Evolutionary conservation across 805 yeast species (phyloP), one percentile per base, ranked within the genome.

Genomic region (Saccharomycopsis olivae): DNA sequence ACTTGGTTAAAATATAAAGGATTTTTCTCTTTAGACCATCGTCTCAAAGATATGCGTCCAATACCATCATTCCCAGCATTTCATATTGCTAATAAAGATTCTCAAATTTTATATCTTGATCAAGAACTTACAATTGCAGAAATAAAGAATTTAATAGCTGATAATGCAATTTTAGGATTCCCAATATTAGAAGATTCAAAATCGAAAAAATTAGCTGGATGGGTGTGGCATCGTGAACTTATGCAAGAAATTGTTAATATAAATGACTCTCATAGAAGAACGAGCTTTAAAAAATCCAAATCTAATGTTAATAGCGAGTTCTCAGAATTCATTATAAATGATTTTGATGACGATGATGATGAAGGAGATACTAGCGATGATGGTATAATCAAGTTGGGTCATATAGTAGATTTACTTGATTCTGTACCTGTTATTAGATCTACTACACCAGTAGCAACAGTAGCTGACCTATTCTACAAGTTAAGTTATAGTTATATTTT

Each of bases 1-100:
- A 53, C 57, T 31, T 71, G 77, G 77, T 61, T 71, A 27, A 51
- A 57, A 17, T 57, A 59, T 29, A 57, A 59, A 6, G 10, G 11
- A 13, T 64, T 37, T 16, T 33, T 25, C 14, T 33, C 33, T 9
- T 17, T 43, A 5, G 40, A 45, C 28, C 44, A 41, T n/a, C 35
- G 35, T 39, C 51, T 73, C 19, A 58, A 66, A 23, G 63, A 65
- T 23, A 51, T 62, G 9, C 66, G 62, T 1, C 59, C 67, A 5
- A 48, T 71, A 10, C 68, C 76, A 9, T 6, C n/a, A 11, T 9
- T 28, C 14, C 16, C 16, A 9, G 31, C 14, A 5, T 28, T 15
- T 9, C 8, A 28, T 13, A 14, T 28, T 11, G 14, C 31, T 15
- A 9, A 11, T 14, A 23, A 23, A 8, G 25, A 8, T 23, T 6